A percentile compares a stretch with the other conserved stretches of the same genome.
Evolutionary conservation across 352 stramenopile genomes (phyloP).

Genomic region (Globisporangium middletonii): DNA sequence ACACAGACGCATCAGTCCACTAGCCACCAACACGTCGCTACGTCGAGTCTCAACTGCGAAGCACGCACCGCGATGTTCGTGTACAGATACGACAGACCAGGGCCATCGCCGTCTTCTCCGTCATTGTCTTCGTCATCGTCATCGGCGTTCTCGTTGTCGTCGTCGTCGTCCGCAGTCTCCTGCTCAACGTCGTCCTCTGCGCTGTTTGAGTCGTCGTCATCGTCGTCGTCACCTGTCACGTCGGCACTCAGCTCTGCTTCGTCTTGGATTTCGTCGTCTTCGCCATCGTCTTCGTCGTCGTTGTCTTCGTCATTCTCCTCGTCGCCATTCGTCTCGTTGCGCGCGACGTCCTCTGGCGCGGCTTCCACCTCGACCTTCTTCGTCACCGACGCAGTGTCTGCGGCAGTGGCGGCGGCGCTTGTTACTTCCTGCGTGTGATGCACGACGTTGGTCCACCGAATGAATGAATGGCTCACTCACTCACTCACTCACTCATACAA

Average conservation of each 20-base stretch:
- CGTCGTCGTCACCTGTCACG: constrained; percentile 32
- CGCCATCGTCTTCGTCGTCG: too few species aligned
- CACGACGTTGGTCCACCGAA: too few species aligned
- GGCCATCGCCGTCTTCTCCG: constrained; percentile 6
- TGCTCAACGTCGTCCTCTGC: constrained; percentile 16
- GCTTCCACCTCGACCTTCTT: constrained; percentile 12
- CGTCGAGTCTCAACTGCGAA: background rate
- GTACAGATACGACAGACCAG: constrained; percentile 62
- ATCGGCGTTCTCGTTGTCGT: constrained; percentile 16
- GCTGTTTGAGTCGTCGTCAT: constrained; percentile 22
- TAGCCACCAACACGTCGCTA: too few species aligned
- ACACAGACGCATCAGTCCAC: background rate
- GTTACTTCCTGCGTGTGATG: too few species aligned
- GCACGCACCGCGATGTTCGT: constrained; percentile 47
- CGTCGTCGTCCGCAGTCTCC: constrained; percentile 25
- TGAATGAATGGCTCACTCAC: too few species aligned
- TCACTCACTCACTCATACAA: too few species aligned
- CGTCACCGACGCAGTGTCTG: background rate
- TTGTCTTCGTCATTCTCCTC: constrained; percentile 7
- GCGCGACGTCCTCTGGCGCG: constrained; percentile 17
- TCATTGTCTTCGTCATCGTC: too few species aligned
- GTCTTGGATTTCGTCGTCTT: constrained; percentile 6
- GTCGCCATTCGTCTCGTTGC: constrained; percentile 19
- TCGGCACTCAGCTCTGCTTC: constrained; percentile 16
- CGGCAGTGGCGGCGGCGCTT: too few species aligned